Base-by-base conservation (phyloP, 495 filamentous ascomycete genomes). In the Aspergillus cavernicola region DNA sequence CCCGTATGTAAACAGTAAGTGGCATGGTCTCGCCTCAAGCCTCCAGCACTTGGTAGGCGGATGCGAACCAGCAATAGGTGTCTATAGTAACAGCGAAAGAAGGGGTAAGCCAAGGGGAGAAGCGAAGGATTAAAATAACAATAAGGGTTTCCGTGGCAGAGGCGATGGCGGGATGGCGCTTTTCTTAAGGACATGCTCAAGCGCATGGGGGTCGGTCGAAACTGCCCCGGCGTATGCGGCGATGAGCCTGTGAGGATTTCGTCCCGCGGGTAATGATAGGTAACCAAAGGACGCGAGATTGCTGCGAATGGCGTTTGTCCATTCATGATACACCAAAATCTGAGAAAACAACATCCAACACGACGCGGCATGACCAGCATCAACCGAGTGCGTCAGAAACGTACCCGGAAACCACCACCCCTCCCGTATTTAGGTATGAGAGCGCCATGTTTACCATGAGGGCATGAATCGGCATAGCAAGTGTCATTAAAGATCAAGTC, bases 341-440 rank as follows among this genome's bases (percentile, higher is more conserved):
- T 12, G 41, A 42, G 18, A 16, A 41, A 18, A 37, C 46, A 57
- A 42, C 29, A 42, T 46, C 58, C 55, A 54, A 54, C 58, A 54
- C 52, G 63, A 63, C 64, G 57, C 63, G 67, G 64, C 50, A 65
- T 69, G 68, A 68, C 69, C 71, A 71, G 71, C 71, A 72, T 56
- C 62, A 62, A 70, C 68, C 68, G 63, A 54, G 62, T 62, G 60
- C 57, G 58, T 59, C 43, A 57, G 32, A 38, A 53, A 29, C 37
- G 52, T 43, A 9, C 24, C 24, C 24, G 4, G 24, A 39, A 19
- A 35, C 50, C 45, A 56, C 43, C 42, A 53, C 23, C 44, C 52
- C 37, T 45, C 39, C 45, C 33, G 42, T 42, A 38, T 24, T 23
- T 44, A 50, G 53, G 46, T 55, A 43, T 40, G 48, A 50, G 24